Base-by-base conservation (phyloP, 163 green algal species). In the Chlorella variabilis region DNA sequence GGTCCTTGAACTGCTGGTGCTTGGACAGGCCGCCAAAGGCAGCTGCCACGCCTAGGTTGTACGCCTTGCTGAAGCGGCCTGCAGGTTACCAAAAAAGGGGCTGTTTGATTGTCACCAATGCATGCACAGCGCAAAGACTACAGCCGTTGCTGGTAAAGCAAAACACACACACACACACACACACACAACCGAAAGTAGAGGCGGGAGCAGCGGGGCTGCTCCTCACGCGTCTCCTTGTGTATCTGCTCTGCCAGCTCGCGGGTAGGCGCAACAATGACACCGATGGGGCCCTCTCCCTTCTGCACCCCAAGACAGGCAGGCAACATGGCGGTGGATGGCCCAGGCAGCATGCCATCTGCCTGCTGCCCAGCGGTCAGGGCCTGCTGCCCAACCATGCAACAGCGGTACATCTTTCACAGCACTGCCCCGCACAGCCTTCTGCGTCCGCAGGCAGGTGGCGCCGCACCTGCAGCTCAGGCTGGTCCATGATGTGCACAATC, bases 181-280 rank as follows among this genome's bases (percentile, higher is more conserved):
- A 74, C 11, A 42, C 69, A 54, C 27, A 23, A 25, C 20, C 1
- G n/a, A n/a, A n/a, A n/a, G n/a, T n/a, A n/a, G n/a, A n/a, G n/a
- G n/a, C n/a, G n/a, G n/a, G n/a, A n/a, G n/a, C n/a, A n/a, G n/a
- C n/a, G n/a, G n/a, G n/a, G 45, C 45, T 54, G 45, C 25, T 25
- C 39, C 71, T 87, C 88, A 66, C 90, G 68, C 6, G 90, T 86
- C 82, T 99, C 94, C 76, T 91, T 91, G 88, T 98, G 92, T 54
- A 99, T 99, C 87, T 99, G 97, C 85, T 98, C 93, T 3, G 95
- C 92, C 36, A 99, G 92, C 89, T 99, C 96, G 0, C 97, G 80
- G 2, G 97, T 99, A 21, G 96, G 96, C 3, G 94, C 93, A 33
- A 98, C 78, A 20, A 98, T 84, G 3, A 98, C 59, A 0, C 73